Conservation (phyloP, 1,284 basidiomycete species). For the Pseudozyma sp. region DNA sequence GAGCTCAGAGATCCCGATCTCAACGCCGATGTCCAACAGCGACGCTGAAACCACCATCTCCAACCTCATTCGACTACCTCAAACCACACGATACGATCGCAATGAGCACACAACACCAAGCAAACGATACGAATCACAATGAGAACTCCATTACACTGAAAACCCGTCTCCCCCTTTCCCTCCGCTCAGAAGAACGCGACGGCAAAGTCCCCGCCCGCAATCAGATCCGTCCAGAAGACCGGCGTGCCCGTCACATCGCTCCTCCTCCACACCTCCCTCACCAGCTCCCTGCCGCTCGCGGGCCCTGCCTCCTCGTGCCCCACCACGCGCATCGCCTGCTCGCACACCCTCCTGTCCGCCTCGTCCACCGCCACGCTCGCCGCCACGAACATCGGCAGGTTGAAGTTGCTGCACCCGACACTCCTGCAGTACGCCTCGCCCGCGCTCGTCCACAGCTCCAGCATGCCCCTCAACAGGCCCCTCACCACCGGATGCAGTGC, state of each 20-base stretch:
- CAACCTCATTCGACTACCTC: background rate
- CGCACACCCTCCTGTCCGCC: conserved; percentile 28
- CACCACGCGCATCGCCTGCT: conserved; percentile 39
- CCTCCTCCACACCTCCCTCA: conserved; percentile 37
- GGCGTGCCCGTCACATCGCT: conserved; percentile 30
- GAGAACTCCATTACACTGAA: background rate
- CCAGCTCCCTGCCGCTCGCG: conserved; percentile 25
- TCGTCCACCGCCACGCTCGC: conserved; percentile 30
- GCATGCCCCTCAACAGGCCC: conserved; percentile 14
- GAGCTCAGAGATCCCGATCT: too few relatives aligned
- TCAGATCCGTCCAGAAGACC: conserved; percentile 37
- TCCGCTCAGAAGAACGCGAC: conserved; percentile 32
- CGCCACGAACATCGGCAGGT: conserved; percentile 35
- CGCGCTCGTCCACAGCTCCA: conserved; percentile 34
- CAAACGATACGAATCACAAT: background rate
- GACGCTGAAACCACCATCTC: background rate
- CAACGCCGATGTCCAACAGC: too few relatives aligned
- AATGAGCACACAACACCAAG: background rate
- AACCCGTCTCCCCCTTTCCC: background rate
- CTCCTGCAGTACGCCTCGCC: conserved; percentile 35
- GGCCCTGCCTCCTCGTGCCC: conserved; percentile 40
- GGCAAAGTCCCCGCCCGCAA: conserved; percentile 26
- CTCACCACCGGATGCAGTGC: conserved; percentile 31
- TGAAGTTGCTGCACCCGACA: conserved; percentile 43
- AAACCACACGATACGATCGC: too few relatives aligned